These are phyloP conservation scores for Russula sp. DNA, from an alignment of 768 basidiomycete species.

Conservation along the genomic window DNA sequence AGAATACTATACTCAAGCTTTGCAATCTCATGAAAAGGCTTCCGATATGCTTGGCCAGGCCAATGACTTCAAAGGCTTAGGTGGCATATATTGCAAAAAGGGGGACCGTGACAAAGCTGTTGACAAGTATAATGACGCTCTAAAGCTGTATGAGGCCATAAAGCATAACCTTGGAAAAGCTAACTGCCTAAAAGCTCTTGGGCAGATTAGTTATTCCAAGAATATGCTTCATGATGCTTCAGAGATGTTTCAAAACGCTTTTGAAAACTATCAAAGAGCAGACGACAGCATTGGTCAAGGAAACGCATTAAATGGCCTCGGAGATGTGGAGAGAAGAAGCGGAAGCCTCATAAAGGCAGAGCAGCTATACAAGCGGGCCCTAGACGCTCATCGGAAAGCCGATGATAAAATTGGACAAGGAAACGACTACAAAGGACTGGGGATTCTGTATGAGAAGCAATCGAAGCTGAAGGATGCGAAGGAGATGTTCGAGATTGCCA, in stretches of 20 bases:
- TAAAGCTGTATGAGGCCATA: constrained; percentile 2
- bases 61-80: constrained; percentile 28
- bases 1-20: constrained; percentile 5
- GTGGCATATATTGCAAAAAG: constrained; percentile 13
- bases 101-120: neutral
- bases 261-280: constrained; percentile 12
- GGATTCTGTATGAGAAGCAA: constrained; percentile 20
- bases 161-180: constrained; percentile 21
- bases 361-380: constrained; percentile 7
- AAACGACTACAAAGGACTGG: constrained; percentile 21
- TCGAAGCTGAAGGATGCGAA: constrained; percentile 12
- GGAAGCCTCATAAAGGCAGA: constrained; percentile 6
- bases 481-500: constrained; percentile 23
- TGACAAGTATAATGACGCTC: constrained; percentile 9
- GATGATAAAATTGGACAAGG: constrained; percentile 26
- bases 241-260: constrained; percentile 17
- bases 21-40: constrained; percentile 15
- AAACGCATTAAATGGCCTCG: constrained; percentile 15
- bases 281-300: constrained; percentile 23
- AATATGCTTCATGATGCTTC: neutral
- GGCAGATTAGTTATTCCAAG: constrained; percentile 10
- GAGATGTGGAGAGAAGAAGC: constrained; percentile 20
- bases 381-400: constrained; percentile 17
- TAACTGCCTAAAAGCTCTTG: constrained; percentile 20
- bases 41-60: constrained; percentile 25